Evolutionary conservation across 495 filamentous ascomycete species (phyloP).

Genomic region (Extremus antarcticus): DNA sequence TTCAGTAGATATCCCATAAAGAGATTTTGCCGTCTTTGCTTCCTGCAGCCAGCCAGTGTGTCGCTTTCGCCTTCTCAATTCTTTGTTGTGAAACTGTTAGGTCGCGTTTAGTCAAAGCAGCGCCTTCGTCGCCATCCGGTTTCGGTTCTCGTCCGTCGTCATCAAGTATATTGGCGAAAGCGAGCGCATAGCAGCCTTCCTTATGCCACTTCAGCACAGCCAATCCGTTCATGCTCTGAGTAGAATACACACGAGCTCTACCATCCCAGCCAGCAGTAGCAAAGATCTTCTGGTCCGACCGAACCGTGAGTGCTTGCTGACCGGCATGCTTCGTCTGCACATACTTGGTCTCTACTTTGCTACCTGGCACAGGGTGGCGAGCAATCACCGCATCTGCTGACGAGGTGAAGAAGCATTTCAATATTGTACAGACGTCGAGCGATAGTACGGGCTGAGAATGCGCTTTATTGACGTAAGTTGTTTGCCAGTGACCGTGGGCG

Average conservation of each 20-base stretch:
- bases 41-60: constrained; percentile 84
- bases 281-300: constrained; percentile 72
- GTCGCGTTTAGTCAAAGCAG: background rate
- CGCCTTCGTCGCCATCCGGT: constrained; percentile 1
- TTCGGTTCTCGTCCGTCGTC: background rate
- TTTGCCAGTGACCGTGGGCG: constrained; percentile 42
- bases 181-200: constrained; percentile 76
- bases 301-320: constrained; percentile 69
- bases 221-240: constrained; percentile 72
- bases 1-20: constrained; percentile 86
- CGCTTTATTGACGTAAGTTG: constrained; percentile 51
- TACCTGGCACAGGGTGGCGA: constrained; percentile 39
- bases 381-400: constrained; percentile 64
- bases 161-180: constrained; percentile 53
- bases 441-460: constrained; percentile 84
- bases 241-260: constrained; percentile 65
- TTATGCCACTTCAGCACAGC: constrained; percentile 95
- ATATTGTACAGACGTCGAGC: constrained; percentile 48
- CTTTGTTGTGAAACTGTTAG: constrained; percentile 31
- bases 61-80: constrained; percentile 50
- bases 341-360: constrained; percentile 16
- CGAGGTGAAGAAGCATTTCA: constrained; percentile 64
- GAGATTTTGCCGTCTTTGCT: constrained; percentile 94
- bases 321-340: constrained; percentile 78
- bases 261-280: constrained; percentile 92